These are phyloP conservation scores for Ceriops decandra DNA, from an alignment of 345 rosid species.

Conservation along the genomic window DNA sequence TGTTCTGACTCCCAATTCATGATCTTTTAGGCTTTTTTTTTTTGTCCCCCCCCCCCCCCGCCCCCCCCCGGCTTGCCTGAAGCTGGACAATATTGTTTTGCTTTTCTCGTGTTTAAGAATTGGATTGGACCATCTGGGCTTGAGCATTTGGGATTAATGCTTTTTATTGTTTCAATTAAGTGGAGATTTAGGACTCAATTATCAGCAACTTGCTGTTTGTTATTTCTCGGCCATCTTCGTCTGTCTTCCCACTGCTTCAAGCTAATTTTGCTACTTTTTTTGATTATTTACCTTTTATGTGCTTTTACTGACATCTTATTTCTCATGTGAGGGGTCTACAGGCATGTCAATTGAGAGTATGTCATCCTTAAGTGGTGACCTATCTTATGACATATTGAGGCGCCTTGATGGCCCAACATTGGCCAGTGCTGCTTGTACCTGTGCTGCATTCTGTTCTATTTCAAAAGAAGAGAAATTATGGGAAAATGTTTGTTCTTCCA, in stretches of 20 bases:
- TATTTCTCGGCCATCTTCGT: neutral
- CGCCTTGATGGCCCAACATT: constrained; percentile 71
- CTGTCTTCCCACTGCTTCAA: neutral
- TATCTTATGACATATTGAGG: constrained; percentile 68
- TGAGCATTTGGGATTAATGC: neutral
- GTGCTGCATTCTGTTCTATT: constrained; percentile 60
- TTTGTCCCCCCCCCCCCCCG: no score
- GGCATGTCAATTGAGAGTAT: constrained; percentile 40
- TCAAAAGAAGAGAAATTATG: constrained; percentile 70
- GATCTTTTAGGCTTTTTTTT: no score
- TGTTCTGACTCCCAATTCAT: no score
- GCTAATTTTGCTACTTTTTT: neutral
- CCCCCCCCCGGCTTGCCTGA: no score
- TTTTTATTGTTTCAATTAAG: neutral
- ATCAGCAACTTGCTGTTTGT: neutral
- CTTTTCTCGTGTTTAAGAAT: neutral
- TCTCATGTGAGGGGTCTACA: constrained; percentile 12
- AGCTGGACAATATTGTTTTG: neutral
- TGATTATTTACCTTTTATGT: neutral
- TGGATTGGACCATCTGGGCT: neutral
- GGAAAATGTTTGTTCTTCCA: constrained; percentile 67
- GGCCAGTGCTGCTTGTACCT: constrained; percentile 73
- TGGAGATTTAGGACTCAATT: neutral
- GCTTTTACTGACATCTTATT: constrained; percentile 5
- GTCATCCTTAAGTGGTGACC: constrained; percentile 52